Conservation (phyloP, 1,284 basidiomycete species). For the Mycosarcoma mackinlayi region DNA sequence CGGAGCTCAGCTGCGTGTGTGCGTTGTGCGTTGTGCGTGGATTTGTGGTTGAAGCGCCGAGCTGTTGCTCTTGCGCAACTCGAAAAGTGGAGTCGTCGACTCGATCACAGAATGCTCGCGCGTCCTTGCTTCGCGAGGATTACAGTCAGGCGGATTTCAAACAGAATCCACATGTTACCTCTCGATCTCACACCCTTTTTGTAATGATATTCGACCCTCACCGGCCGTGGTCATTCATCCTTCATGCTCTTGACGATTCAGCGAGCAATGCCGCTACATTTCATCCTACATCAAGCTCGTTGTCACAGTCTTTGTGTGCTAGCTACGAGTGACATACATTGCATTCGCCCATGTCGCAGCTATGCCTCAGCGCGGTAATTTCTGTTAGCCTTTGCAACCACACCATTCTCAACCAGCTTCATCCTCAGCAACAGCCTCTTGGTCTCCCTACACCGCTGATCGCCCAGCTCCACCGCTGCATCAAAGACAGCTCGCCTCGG, state of each 20-base stretch:
- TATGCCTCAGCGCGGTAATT: constrained; percentile 21
- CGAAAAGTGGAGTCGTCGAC: constrained; percentile 39
- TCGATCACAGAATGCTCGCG: constrained; percentile 45
- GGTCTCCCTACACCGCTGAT: constrained; percentile 77
- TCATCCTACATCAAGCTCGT: too few relatives aligned
- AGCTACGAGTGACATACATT: too few relatives aligned
- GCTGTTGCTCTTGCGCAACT: not conserved
- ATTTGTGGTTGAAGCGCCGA: constrained; percentile 18
- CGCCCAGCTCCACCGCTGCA: constrained; percentile 78
- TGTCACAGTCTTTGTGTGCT: too few relatives aligned
- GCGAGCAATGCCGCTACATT: too few relatives aligned
- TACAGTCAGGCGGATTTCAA: too few relatives aligned
- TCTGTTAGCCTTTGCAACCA: constrained; percentile 30
- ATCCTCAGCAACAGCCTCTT: constrained; percentile 80
- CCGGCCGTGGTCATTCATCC: too few relatives aligned
- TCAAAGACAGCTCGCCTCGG: constrained; percentile 79
- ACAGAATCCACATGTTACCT: too few relatives aligned
- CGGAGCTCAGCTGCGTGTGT: constrained; percentile 16
- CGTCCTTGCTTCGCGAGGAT: constrained; percentile 17
- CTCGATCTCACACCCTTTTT: constrained; percentile 12
- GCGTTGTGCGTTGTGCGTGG: not conserved
- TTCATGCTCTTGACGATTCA: too few relatives aligned
- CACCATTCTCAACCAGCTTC: constrained; percentile 73
- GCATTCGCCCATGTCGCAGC: too few relatives aligned
- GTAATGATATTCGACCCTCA: too few relatives aligned